Evolutionary conservation across 2,329 filamentous ascomycete species (phyloP), one percentile per base, ranked within the genome.

Genomic region (Paracoccidioides lutzii): DNA sequence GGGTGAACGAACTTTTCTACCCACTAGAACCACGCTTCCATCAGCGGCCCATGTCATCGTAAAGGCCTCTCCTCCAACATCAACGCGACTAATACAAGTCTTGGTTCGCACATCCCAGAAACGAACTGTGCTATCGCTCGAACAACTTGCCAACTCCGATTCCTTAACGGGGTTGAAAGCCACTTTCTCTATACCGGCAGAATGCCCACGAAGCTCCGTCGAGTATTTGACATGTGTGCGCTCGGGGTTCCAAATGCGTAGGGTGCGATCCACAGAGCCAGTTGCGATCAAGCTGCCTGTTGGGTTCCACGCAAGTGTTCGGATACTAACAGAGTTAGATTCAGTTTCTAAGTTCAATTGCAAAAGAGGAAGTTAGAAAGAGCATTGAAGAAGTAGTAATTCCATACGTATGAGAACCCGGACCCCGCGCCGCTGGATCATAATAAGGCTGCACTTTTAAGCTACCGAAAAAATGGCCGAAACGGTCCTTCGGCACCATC

Each of bases 301-400:
- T 0, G 90, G 88, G 61, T 91, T 95, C 91, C 91, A 97, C 42
- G 87, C 84, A 61, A 97, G 84, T 1, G 86, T 85, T 43, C 87
- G 83, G 56, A 94, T 78, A 60, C 85, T 89, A 60, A 54, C 56
- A 37, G 65, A 14, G 64, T 57, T 28, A 66, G 62, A 15, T 61
- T 60, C 32, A 42, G 65, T 65, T 32, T 52, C 37, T 5, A 51
- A 40, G 35, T 6, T 22, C 49, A 41, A 41, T 42, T 22, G n/a
- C n/a, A 15, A 44, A 14, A 33, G 10, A 48, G 22, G 33, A 38
- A 10, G 8, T 22, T 10, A 33, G 28, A 45, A 38, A 4, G 22
- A 10, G 22, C 22, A 22, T 14, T 10, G 10, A 32, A 22, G 4
- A 9, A 14, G 57, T 71, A 3, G 33, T 33, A 32, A 46, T 33